Evolutionary conservation across 192 early-diverging fungal species (phyloP).

Genomic region (Neocallimastix lanati): DNA sequence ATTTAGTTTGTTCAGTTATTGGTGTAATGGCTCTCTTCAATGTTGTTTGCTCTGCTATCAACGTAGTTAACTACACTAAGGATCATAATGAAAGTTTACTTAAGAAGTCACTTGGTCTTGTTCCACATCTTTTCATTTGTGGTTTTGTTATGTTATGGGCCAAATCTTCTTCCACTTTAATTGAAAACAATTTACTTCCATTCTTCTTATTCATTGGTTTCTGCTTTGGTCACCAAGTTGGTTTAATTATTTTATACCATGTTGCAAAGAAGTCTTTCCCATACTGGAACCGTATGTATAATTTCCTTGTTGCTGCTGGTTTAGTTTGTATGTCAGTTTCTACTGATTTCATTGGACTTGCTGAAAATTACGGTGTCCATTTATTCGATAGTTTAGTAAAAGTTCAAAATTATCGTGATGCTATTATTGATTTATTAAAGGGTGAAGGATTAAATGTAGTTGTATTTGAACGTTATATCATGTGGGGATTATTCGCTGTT

Average conservation of each 20-base stretch:
- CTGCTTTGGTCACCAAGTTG: background rate
- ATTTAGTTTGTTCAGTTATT: background rate
- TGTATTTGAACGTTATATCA: conserved; percentile 20
- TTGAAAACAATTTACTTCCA: background rate
- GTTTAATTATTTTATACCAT: background rate
- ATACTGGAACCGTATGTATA: background rate
- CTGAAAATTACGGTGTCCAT: background rate
- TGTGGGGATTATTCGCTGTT: conserved; percentile 35
- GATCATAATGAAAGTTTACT: background rate
- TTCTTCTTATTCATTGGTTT: background rate
- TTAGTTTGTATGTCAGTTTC: background rate
- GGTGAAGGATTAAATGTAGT: conserved; percentile 3
- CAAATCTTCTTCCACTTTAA: background rate
- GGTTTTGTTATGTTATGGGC: background rate
- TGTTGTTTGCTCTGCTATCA: background rate
- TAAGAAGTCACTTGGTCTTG: background rate
- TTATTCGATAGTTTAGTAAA: background rate
- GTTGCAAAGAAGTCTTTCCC: background rate
- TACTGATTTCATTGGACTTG: background rate
- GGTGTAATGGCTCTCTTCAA: background rate
- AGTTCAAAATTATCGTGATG: background rate
- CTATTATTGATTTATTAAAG: background rate
- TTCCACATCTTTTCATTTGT: background rate
- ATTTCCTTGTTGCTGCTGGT: background rate
- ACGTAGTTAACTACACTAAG: background rate